Percentiles rank a stretch among this genome's conserved stretches.
Conservation (phyloP, 106 monocot genomes). For the Dendrobium huoshanense region DNA sequence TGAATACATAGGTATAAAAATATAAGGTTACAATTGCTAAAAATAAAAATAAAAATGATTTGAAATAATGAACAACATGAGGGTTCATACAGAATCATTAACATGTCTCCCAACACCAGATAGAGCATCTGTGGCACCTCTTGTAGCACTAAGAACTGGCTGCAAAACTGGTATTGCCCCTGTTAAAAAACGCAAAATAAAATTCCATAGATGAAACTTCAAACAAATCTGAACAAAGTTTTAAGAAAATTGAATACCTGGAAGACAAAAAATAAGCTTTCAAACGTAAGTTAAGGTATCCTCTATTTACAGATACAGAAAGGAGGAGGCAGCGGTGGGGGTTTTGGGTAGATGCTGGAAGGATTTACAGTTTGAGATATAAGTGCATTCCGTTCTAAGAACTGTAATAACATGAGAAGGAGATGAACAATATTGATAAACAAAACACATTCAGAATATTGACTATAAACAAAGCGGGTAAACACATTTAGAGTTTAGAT, state of each 20-base stretch:
- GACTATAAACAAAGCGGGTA: neutral
- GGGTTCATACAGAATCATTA: constrained; percentile 56
- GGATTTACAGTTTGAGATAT: neutral
- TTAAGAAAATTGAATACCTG: neutral
- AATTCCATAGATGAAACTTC: neutral
- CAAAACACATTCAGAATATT: neutral
- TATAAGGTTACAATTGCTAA: neutral
- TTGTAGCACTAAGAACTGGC: constrained; percentile 72
- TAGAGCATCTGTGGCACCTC: constrained; percentile 89
- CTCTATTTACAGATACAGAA: neutral
- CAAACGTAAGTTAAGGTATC: neutral
- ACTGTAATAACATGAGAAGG: neutral
- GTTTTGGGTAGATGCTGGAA: neutral
- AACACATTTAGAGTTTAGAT: neutral
- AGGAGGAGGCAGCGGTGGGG: neutral
- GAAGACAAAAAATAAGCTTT: neutral
- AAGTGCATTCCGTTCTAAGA: neutral
- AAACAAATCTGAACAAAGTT: neutral
- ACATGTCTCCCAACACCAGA: constrained; percentile 72
- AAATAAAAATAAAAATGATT: neutral
- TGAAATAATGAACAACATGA: neutral
- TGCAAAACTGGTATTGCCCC: constrained; percentile 80
- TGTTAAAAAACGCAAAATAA: constrained; percentile 21
- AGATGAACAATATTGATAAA: neutral
- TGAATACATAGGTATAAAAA: constrained; percentile 16